Percentiles rank a stretch among this genome's conserved stretches.
phyloP scores from a whole-genome alignment of 345 rosid species.

The Theobroma cacao region DNA sequence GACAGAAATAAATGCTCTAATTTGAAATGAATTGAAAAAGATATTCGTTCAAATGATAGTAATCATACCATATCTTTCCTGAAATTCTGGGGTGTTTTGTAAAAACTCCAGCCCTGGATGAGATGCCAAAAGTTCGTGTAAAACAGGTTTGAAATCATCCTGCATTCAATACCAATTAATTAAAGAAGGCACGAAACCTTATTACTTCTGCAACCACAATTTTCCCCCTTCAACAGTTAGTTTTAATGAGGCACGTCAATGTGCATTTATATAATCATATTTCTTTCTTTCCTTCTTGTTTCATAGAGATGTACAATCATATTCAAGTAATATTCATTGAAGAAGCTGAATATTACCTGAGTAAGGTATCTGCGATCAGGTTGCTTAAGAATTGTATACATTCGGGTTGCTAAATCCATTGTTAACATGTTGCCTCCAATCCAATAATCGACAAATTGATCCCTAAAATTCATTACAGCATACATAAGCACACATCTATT shows the following conservation, averaged over 20 bases:
- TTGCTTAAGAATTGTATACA: constrained; percentile 67
- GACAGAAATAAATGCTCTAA: neutral
- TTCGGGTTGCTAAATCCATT: constrained; percentile 65
- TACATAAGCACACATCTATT: constrained; percentile 8
- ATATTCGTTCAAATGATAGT: constrained; percentile 6
- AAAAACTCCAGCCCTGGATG: constrained; percentile 92
- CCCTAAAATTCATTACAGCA: constrained; percentile 40
- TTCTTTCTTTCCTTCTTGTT: neutral
- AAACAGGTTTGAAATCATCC: constrained; percentile 87
- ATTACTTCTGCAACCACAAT: neutral
- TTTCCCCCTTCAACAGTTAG: neutral
- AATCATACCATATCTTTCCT: constrained; percentile 82
- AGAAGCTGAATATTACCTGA: constrained; percentile 51
- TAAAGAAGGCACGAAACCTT: neutral
- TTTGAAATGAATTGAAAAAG: neutral
- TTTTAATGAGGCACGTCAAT: neutral
- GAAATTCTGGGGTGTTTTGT: constrained; percentile 80
- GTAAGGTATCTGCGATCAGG: constrained; percentile 68
- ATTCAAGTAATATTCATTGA: neutral
- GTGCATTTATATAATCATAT: neutral
- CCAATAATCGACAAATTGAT: constrained; percentile 74
- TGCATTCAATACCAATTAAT: constrained; percentile 29
- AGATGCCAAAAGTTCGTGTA: constrained; percentile 67
- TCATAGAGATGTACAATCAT: neutral
- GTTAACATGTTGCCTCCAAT: constrained; percentile 64